A percentile compares a stretch with the other conserved stretches of the same genome.
phyloP scores from a whole-genome alignment of 2,329 filamentous ascomycete species.

The Onygenales sp. region DNA sequence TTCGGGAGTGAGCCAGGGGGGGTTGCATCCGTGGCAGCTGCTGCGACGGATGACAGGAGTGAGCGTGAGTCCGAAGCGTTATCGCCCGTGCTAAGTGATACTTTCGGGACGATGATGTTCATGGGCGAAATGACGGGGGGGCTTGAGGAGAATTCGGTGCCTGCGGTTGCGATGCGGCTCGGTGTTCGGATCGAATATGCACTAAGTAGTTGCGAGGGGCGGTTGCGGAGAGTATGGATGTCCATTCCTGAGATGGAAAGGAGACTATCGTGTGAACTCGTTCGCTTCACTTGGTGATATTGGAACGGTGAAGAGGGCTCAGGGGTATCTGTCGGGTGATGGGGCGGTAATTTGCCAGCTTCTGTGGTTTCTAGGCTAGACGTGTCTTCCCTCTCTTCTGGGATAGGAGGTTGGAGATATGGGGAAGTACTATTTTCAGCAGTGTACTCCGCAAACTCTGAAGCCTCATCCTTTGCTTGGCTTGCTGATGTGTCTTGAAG shows the following conservation, averaged over 20 bases:
- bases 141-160: constrained; percentile 30
- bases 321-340: neutral
- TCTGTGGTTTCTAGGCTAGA: neutral
- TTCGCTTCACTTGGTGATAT: constrained; percentile 48
- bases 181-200: constrained; percentile 40
- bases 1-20: constrained; percentile 14
- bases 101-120: constrained; percentile 25
- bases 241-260: constrained; percentile 81
- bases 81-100: constrained; percentile 12
- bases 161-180: constrained; percentile 37
- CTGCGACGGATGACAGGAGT: constrained; percentile 28
- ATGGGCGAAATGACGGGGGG: constrained; percentile 29
- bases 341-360: neutral
- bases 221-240: constrained; percentile 69
- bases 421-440: neutral
- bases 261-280: constrained; percentile 76
- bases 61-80: constrained; percentile 18
- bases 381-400: constrained; percentile 29
- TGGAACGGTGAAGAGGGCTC: constrained; percentile 13
- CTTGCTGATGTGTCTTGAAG: neutral
- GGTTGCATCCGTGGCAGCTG: constrained; percentile 12
- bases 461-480: neutral
- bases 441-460: neutral
- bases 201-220: constrained; percentile 61
- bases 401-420: constrained; percentile 25